Base-by-base conservation (phyloP, 805 yeast genomes). In the Yamadazyma ubonensis region DNA sequence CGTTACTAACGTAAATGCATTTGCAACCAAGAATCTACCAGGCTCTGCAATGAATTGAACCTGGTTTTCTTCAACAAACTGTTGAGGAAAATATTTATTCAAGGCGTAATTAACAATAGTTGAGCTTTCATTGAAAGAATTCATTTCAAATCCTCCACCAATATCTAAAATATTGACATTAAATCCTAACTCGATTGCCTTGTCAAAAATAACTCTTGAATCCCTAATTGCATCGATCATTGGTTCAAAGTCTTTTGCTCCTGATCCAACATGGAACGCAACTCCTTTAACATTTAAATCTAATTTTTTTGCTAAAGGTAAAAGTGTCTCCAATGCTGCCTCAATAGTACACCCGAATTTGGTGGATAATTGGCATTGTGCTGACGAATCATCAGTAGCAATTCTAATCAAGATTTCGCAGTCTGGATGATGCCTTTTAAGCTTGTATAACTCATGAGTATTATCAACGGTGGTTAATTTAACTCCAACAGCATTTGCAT, bases 191-290 rank as follows among this genome's bases (percentile, higher is more conserved):
- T 59, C 45, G 4, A 48, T 44, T 6, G 80, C 95, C 41, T 63
- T 54, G 39, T 82, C 83, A 54, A 90, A 91, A 3, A 90, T 77
- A 6, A 49, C 41, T 36, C 79, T 75, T 2, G 96, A 76, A 55
- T 88, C 95, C 38, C 65, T 58, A 27, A 88, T 77, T 0, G 97
- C 96, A 45, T 76, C 76, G 41, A 70, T 70, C 48, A 86, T 75
- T 3, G 91, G 75, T 30, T 67, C 59, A 41, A 79, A 75, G 57
- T 87, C 93, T 37, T 76, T 76, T 10, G 96, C 91, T 23, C 97
- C 98, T 2, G 96, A 86, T 1, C 99, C 99, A 44, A 90, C 86
- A 59, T 91, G 99, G 75, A 91, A 91, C 3, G 96, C 89, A 25
- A 90, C 90, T 38, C 99, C 99, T 11, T 66, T 78, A 26, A 91